Conservation (phyloP, 768 basidiomycete species). For the Boletus speciosus region DNA sequence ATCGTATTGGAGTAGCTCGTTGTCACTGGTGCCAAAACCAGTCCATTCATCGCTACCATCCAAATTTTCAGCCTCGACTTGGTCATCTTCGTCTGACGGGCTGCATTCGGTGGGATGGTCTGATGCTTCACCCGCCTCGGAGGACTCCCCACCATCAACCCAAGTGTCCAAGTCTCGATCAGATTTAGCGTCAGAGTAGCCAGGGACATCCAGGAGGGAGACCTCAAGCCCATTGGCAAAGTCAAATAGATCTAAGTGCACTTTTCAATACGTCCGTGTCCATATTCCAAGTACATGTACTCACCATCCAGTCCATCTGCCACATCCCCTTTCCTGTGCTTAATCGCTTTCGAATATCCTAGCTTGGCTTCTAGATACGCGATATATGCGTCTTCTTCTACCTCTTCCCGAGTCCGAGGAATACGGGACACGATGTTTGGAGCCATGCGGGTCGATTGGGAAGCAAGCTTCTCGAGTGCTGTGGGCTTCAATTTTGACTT, state of each 20-base stretch:
- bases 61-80: constrained; percentile 22
- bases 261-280: neutral
- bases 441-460: constrained; percentile 12
- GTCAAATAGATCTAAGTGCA: constrained; percentile 49
- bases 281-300: constrained; percentile 13
- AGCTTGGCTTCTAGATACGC: constrained; percentile 78
- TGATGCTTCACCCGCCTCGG: constrained; percentile 5
- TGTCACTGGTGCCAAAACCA: constrained; percentile 28
- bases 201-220: neutral
- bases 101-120: neutral
- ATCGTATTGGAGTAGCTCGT: neutral
- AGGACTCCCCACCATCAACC: neutral
- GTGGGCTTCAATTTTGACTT: constrained; percentile 19
- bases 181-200: neutral
- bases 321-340: constrained; percentile 46
- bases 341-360: constrained; percentile 45
- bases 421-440: neutral
- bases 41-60: constrained; percentile 35
- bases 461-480: constrained; percentile 35
- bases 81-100: neutral
- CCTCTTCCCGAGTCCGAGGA: constrained; percentile 41
- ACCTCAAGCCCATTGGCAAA: constrained; percentile 37
- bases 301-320: constrained; percentile 85
- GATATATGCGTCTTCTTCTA: constrained; percentile 83
- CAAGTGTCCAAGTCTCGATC: neutral